A percentile compares a stretch with the other conserved stretches of the same genome.
These are phyloP conservation scores for Cryoendolithus antarcticus DNA, from an alignment of 2,329 filamentous ascomycete genomes.

Conservation along the genomic window DNA sequence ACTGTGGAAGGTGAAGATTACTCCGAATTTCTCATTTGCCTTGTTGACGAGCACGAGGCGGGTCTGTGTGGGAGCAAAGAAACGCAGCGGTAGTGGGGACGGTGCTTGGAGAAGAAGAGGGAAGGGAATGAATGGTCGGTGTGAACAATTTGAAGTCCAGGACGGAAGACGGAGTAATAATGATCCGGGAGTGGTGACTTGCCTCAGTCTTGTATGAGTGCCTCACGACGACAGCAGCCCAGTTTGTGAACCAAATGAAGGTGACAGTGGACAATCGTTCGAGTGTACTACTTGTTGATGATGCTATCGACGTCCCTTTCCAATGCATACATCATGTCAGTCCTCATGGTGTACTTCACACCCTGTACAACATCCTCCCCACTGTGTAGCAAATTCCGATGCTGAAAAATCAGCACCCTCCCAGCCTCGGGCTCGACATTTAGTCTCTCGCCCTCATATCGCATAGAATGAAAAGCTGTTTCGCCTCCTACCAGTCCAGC, in stretches of 20 bases:
- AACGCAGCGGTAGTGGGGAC: constrained; percentile 87
- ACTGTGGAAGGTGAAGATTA: constrained; percentile 57
- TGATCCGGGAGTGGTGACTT: too few relatives aligned
- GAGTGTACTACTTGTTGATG: too few relatives aligned
- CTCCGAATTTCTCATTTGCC: constrained; percentile 99
- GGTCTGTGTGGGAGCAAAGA: constrained; percentile 76
- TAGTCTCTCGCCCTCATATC: constrained; percentile 17
- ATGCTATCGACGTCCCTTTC: too few relatives aligned
- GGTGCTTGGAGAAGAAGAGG: constrained; percentile 47
- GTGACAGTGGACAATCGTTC: too few relatives aligned
- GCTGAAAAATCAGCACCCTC: constrained; percentile 45
- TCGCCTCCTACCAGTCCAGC: constrained; percentile 38
- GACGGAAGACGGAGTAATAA: too few relatives aligned
- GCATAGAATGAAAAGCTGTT: constrained; percentile 36
- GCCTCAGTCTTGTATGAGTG: too few relatives aligned
- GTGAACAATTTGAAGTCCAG: too few relatives aligned
- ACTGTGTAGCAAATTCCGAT: constrained; percentile 38
- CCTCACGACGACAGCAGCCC: too few relatives aligned
- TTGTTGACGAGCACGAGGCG: constrained; percentile 9
- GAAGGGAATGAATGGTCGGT: too few relatives aligned
- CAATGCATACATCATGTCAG: constrained; percentile 40
- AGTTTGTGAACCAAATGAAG: too few relatives aligned
- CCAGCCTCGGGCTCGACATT: constrained; percentile 40
- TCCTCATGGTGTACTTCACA: constrained; percentile 43
- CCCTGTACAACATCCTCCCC: constrained; percentile 43